phyloP scores from a whole-genome alignment of 2,329 filamentous ascomycete species.

The Diaporthe sp. region DNA sequence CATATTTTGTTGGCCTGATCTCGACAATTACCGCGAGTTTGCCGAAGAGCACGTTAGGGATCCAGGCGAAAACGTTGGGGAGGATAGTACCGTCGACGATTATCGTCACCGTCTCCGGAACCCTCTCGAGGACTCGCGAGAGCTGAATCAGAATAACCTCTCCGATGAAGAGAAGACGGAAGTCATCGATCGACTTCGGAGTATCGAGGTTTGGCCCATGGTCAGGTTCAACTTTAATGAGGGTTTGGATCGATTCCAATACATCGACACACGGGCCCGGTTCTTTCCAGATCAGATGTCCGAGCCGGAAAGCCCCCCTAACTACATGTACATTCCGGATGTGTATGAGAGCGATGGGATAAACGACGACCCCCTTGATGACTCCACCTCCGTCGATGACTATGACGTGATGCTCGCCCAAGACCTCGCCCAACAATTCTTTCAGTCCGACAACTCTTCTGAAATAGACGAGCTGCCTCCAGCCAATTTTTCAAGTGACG shows the following conservation, averaged over 20 bases:
- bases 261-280: constrained; percentile 30
- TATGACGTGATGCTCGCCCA: not conserved
- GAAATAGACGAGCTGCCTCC: not conserved
- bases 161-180: not conserved
- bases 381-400: constrained; percentile 16
- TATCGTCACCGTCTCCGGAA: not conserved
- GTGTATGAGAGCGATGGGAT: constrained; percentile 58
- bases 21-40: constrained; percentile 49
- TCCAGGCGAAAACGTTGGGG: not conserved
- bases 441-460: constrained; percentile 1
- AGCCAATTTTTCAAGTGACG: constrained; percentile 31
- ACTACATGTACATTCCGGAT: constrained; percentile 47
- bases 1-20: constrained; percentile 53
- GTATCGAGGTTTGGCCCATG: constrained; percentile 49
- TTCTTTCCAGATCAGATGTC: constrained; percentile 33
- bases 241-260: constrained; percentile 39
- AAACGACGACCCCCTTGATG: constrained; percentile 52
- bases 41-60: constrained; percentile 41
- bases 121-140: not conserved
- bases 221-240: constrained; percentile 47
- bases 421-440: not conserved
- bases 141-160: not conserved
- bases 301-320: constrained; percentile 40
- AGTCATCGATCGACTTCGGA: constrained; percentile 1
- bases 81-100: not conserved